Base-by-base conservation (phyloP, 352 stramenopile genomes). In the Pythium phragmiticola region DNA sequence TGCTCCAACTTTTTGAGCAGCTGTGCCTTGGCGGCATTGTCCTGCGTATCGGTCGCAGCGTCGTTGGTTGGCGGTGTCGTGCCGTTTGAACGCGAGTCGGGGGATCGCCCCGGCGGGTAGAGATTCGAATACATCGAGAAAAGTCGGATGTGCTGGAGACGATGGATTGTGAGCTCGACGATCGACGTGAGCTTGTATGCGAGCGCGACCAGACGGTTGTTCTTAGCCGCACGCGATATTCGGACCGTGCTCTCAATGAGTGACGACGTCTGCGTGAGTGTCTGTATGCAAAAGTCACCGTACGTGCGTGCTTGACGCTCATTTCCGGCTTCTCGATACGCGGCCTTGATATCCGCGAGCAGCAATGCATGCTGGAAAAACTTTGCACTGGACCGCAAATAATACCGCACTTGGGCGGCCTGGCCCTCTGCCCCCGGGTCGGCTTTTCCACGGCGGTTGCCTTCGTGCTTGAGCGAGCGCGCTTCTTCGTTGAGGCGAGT, bases 1-100 rank as follows among this genome's bases (percentile, higher is more conserved):
- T 90, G 82, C 61, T 93, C 87, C 84, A 94, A 91, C 59, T 94
- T 84, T 63, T 92, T 93, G 26, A 95, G 67, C 53, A 95, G 60
- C 30, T 82, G 80, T 47, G 81, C 69, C 41, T 80, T 77, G 43
- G 92, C 78, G 13, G 80, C 77, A 17, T 80, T 75, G 26, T 95
- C 84, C 68, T 85, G 81, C 59, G 70, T 88, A 57, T 86, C 78
- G 33, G 75, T 69, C 21, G 72, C 63, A 17, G 67, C 69, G 42
- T 68, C 72, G 51, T 72, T 79, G 39, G 87, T 88, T n/a, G 84
- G 84, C 14, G 84, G 84, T 3, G 84, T 94, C 7, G 82, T 78
- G 7, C 82, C 82, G 45, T 89, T 89, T 68, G 87, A 66, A 26
- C 82, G 76, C 34, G 74, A 76, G 46, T 95, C 87, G 12, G 87